Percentiles rank a stretch among this genome's conserved stretches.
Conservation (phyloP, 1,284 basidiomycete species). For the Blastosporella zonata region DNA sequence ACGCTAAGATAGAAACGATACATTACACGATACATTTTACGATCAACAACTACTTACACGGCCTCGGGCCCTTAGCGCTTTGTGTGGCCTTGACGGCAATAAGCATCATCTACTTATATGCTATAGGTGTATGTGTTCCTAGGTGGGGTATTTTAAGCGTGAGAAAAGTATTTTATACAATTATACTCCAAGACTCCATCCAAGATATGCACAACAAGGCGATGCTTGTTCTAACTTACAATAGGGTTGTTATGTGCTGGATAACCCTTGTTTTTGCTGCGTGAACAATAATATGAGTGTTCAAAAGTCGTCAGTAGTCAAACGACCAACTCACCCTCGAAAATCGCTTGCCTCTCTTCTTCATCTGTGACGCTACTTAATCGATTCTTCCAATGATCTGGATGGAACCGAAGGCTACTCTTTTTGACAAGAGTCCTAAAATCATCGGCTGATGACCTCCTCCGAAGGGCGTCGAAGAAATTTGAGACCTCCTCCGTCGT, state of each 20-base stretch:
- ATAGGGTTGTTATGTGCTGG: constrained; percentile 47
- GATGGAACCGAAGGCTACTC: constrained; percentile 67
- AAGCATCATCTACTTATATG: too few relatives aligned
- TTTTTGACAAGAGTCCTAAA: constrained; percentile 63
- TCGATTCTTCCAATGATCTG: constrained; percentile 61
- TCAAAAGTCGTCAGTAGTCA: neutral
- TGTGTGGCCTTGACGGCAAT: too few relatives aligned
- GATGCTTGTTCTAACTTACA: neutral
- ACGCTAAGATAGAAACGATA: too few relatives aligned
- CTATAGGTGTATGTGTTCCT: too few relatives aligned
- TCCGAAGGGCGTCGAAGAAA: constrained; percentile 58
- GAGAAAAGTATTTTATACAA: too few relatives aligned
- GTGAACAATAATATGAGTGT: neutral
- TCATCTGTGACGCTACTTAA: constrained; percentile 52
- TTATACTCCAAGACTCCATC: too few relatives aligned
- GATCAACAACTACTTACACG: too few relatives aligned
- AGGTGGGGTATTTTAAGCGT: too few relatives aligned
- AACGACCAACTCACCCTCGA: constrained; percentile 44
- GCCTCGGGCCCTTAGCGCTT: too few relatives aligned
- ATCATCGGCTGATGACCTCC: constrained; percentile 53
- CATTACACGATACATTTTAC: too few relatives aligned
- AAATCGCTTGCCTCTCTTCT: constrained; percentile 48
- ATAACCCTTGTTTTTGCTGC: constrained; percentile 54
- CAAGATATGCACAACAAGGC: too few relatives aligned
- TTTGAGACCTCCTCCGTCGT: constrained; percentile 65